Percentiles rank a stretch among this genome's conserved stretches.
phyloP scores from a whole-genome alignment of 2,329 filamentous ascomycete species.

The Colletotrichum lentis region DNA sequence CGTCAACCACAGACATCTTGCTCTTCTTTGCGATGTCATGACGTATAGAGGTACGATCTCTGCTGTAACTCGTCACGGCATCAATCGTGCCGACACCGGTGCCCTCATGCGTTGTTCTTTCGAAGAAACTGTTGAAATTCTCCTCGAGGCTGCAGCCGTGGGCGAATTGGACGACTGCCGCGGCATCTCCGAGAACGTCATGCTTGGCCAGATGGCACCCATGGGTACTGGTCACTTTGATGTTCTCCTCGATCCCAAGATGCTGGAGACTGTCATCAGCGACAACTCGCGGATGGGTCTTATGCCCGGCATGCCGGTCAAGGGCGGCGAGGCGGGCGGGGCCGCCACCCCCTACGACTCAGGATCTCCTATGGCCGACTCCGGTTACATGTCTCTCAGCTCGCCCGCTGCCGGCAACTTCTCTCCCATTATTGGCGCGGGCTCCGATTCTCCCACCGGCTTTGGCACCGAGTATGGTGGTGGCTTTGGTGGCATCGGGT shows the following conservation, averaged over 20 bases:
- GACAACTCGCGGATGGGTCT: conserved; percentile 88
- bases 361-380: conserved; percentile 79
- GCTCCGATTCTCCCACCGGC: conserved; percentile 74
- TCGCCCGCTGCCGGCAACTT: conserved; percentile 70
- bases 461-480: conserved; percentile 68
- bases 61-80: conserved; percentile 96
- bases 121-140: conserved; percentile 98
- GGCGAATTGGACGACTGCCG: conserved; percentile 97
- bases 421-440: conserved; percentile 79
- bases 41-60: conserved; percentile 93
- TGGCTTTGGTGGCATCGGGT: conserved; percentile 58
- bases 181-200: conserved; percentile 98
- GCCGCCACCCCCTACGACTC: conserved; percentile 95
- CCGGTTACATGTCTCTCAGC: conserved; percentile 69
- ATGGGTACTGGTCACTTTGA: conserved; percentile 98
- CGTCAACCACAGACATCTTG: conserved; percentile 97
- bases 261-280: conserved; percentile 93
- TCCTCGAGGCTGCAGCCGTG: conserved; percentile 91
- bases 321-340: conserved; percentile 78
- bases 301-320: conserved; percentile 80
- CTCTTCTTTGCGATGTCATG: conserved; percentile 96
- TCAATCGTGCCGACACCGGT: conserved; percentile 97
- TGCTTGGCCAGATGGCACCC: conserved; percentile 95
- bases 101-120: conserved; percentile 99
- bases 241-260: conserved; percentile 89